phyloP scores from a whole-genome alignment of 441 rosid species.

The Adansonia gregorii region DNA sequence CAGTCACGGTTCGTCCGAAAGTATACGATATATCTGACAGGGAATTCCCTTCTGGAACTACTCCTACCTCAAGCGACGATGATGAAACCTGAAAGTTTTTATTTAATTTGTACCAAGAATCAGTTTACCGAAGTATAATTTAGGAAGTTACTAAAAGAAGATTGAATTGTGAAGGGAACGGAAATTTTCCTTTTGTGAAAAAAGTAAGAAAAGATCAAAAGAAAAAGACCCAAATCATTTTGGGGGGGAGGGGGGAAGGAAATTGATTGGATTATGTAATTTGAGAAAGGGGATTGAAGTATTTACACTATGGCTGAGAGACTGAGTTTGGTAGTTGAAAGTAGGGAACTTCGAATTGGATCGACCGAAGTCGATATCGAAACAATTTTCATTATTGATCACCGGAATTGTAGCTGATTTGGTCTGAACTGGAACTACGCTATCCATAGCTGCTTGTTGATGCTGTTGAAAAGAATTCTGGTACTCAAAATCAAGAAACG shows the following conservation, averaged over 20 bases:
- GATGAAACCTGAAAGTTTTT: conserved; percentile 51
- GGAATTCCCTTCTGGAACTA: conserved; percentile 60
- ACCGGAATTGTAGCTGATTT: conserved; percentile 44
- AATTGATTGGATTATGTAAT: background rate
- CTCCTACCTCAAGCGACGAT: conserved; percentile 59
- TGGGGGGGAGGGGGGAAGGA: background rate
- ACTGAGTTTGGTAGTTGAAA: conserved; percentile 54
- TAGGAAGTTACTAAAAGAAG: background rate
- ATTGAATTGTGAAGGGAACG: background rate
- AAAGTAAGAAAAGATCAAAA: background rate
- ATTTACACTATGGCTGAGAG: conserved; percentile 70
- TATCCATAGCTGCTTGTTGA: conserved; percentile 46
- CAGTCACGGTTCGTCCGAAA: conserved; percentile 40
- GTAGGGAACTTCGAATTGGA: conserved; percentile 55
- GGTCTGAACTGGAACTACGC: conserved; percentile 79
- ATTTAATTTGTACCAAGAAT: background rate
- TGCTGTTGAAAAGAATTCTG: conserved; percentile 43
- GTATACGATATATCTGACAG: conserved; percentile 51
- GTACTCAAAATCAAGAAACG: conserved; percentile 55
- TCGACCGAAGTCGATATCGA: conserved; percentile 65
- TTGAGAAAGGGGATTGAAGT: conserved; percentile 10
- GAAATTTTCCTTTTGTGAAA: background rate
- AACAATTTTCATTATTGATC: conserved; percentile 49
- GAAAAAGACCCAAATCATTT: background rate
- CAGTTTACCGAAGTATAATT: background rate